Base-by-base conservation (phyloP, 1,284 basidiomycete genomes). In the Ustilago loliicola region DNA sequence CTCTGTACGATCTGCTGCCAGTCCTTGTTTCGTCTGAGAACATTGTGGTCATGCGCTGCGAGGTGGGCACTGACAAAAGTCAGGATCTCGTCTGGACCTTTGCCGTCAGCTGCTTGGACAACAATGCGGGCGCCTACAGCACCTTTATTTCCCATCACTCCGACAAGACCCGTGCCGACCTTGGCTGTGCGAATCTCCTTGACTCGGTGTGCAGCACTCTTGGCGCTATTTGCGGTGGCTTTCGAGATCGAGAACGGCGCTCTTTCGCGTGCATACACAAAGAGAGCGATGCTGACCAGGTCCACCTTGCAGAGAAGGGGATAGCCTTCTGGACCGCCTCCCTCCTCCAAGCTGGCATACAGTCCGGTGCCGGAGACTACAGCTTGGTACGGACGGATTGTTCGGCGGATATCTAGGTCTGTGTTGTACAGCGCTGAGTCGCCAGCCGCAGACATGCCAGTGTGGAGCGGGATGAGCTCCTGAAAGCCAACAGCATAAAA, bases 61-160 rank as follows among this genome's bases (percentile, higher is more conserved):
- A 99, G 90, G 88, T 99, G 96, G 13, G 94, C 93, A 82, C 92
- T 92, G 25, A 98, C 93, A 83, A 99, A 98, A 7, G 96, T 98
- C 60, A 79, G 70, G 15, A 79, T 77, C 62, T 85, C 73, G 29
- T 62, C 56, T 13, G 64, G 64, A 9, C 75, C 79, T 19, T 66
- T 52, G 32, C 65, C 66, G 53, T 68, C 58, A 36, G 59, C 66
- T 36, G 84, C 75, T 42, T 83, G 87, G 27, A 96, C 88, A 48
- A 93, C 91, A 85, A 98, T 92, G 53, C 96, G 90, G 40, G 95
- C 89, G 19, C 93, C 96, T 2, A 97, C 95, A 0, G 94, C 96
- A 29, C 94, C 95, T 87, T 99, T 99, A 88, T 98, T 98, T 13
- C 94, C 94, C 93, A 98, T 93, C 75, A 87, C 25, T 3, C 81